Evolutionary conservation across 345 rosid genomes (phyloP), one percentile per base, ranked within the genome.

Genomic region (Syzygium aqueum): DNA sequence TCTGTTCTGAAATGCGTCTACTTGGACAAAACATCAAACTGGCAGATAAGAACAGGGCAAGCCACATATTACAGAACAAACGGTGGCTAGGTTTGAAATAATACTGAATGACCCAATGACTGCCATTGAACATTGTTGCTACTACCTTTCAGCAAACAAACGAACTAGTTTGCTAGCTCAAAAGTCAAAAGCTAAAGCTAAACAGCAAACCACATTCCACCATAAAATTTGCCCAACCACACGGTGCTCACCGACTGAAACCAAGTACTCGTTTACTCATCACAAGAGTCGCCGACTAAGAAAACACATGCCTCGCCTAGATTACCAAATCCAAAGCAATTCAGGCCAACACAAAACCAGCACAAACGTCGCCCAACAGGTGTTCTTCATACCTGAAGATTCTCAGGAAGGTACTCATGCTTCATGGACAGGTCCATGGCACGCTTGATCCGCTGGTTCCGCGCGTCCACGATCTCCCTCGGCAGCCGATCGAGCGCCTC

Each of bases 361-460:
- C 49, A 37, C 1, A 19, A 19, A 19, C 80, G 23, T 37, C 49
- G 10, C 49, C 80, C 14, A 50, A 46, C 85, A 83, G 13, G 46
- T 43, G 46, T 43, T 27, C 23, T 27, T 22, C 43, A 33, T 73
- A 89, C 90, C 90, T 86, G 90, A 84, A 89, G 53, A 51, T 86
- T 63, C 12, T 73, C 90, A n/a, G 90, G 87, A 59, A 89, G 90
- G 78, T 89, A 89, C 85, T 89, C 52, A n/a, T 89, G 90, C 85
- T 89, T 89, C 90, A 89, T 84, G 57, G 90, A 89, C 87, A 89
- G 88, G 67, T 89, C 90, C 85, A 89, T 87, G 51, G 90, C 90
- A 25, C 90, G 88, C 90, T 89, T 89, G 59, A 89, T 30, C 51
- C 90, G 88, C 88, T 89, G 90, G 88, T 89, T 73, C 23, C 90